Evolutionary conservation across 2,329 filamentous ascomycete genomes (phyloP), one percentile per base, ranked within the genome.

Genomic region (Diplodia scrobiculata): DNA sequence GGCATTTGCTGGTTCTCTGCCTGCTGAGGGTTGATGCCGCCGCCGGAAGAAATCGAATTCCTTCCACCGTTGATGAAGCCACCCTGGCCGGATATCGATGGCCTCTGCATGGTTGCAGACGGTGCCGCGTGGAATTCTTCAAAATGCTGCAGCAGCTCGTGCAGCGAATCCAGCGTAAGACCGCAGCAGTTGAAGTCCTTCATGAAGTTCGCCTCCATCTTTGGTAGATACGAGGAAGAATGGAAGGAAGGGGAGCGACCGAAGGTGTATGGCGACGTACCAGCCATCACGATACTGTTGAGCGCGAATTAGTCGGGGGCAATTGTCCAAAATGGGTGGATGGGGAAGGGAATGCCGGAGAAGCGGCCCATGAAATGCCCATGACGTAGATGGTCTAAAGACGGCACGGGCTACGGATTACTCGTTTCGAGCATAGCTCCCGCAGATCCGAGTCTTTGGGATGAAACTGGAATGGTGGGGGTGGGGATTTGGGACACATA

Each of bases 171-270:
- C 71, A 97, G 85, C 36, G 89, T 94, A 73, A 91, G 86, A 73
- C 92, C 92, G 79, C 95, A 99, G 81, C 95, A 99, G 63, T 90
- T 90, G 79, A 98, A 98, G 80, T 98, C 93, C 78, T 90, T 90
- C 91, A 98, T 96, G 78, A 97, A 99, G 75, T 94, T 95, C 68
- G 94, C 94, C 79, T 99, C 95, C 75, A 97, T 87, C 78, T 97
- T 97, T 10, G 93, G 94, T 1, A 97, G 86, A 76, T 98, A 98
- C 29, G 95, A 98, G 6, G 93, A 96, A 0, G 94, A 98, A 78
- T 98, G 94, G 73, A 92, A 96, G 0, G 94, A 97, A 0, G 95
- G 92, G n/a, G 93, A 96, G 77, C 93, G 90, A 72, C 93, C 86
- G 67, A 84, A 88, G 67, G 87, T 84, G 74, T 94, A 96, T 11